Percentiles rank a stretch among this genome's conserved stretches.
Evolutionary conservation across 345 rosid genomes (phyloP).

Genomic region (Combretum micranthum): DNA sequence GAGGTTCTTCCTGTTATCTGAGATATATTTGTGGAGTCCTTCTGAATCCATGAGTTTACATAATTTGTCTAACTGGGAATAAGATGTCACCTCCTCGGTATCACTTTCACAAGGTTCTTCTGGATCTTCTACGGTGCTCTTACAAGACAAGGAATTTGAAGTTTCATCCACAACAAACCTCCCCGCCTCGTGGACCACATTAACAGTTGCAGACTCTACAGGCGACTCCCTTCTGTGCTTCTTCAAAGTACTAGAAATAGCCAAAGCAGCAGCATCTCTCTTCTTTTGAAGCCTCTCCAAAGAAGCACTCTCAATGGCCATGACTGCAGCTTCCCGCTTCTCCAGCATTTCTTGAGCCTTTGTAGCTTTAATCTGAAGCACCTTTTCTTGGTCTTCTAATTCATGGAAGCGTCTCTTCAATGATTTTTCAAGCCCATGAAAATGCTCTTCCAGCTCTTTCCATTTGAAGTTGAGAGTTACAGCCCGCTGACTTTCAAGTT

Average conservation of each 20-base stretch:
- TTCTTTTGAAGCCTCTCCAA: constrained; percentile 79
- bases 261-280: constrained; percentile 78
- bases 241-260: constrained; percentile 54
- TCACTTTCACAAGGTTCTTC: constrained; percentile 41
- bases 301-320: constrained; percentile 72
- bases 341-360: constrained; percentile 69
- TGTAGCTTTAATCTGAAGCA: constrained; percentile 61
- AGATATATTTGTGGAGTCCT: constrained; percentile 89
- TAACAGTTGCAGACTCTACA: constrained; percentile 28
- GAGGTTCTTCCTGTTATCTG: constrained; percentile 98
- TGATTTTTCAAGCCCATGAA: constrained; percentile 94
- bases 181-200: constrained; percentile 33
- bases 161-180: constrained; percentile 33
- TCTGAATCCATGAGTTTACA: constrained; percentile 83
- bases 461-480: constrained; percentile 85
- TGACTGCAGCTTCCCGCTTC: constrained; percentile 74
- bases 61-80: constrained; percentile 69
- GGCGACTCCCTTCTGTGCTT: constrained; percentile 48
- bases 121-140: constrained; percentile 44
- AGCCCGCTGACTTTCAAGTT: constrained; percentile 91
- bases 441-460: constrained; percentile 98
- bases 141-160: constrained; percentile 35
- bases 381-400: constrained; percentile 93
- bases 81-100: constrained; percentile 50
- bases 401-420: constrained; percentile 97